phyloP scores from a whole-genome alignment of 2,329 filamentous ascomycete genomes.

The Claviceps monticola region DNA sequence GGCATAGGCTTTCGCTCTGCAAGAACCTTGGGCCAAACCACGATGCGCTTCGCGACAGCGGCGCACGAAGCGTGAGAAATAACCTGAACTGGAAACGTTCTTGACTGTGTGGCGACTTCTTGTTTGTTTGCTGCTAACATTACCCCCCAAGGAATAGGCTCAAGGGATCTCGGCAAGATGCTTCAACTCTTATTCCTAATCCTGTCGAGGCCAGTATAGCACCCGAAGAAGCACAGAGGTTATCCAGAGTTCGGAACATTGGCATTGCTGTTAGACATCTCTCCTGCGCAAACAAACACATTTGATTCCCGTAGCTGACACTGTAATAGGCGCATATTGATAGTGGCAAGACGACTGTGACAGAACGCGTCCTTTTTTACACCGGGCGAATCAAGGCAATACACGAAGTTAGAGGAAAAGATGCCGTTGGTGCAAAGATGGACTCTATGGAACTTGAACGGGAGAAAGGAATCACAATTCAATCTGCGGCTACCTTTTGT shows the following conservation, averaged over 20 bases:
- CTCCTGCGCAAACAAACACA: neutral
- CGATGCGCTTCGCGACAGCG: conserved; percentile 16
- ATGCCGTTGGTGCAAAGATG: conserved; percentile 96
- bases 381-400: conserved; percentile 94
- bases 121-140: conserved; percentile 1
- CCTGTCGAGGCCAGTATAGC: conserved; percentile 65
- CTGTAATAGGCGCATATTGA: conserved; percentile 75
- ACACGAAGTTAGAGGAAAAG: conserved; percentile 90
- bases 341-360: conserved; percentile 93
- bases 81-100: neutral
- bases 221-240: conserved; percentile 60
- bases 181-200: conserved; percentile 38
- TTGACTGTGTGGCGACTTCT: neutral
- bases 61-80: conserved; percentile 28
- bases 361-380: conserved; percentile 94
- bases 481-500: conserved; percentile 94
- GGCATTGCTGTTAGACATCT: conserved; percentile 67
- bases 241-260: conserved; percentile 84
- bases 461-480: conserved; percentile 98
- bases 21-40: conserved; percentile 20
- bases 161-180: conserved; percentile 40
- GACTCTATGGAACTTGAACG: conserved; percentile 98
- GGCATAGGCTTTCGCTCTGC: neutral
- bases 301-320: conserved; percentile 11
- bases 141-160: conserved; percentile 18